Conservation (phyloP, 768 basidiomycete species). For the Xerocomus potaroensis region DNA sequence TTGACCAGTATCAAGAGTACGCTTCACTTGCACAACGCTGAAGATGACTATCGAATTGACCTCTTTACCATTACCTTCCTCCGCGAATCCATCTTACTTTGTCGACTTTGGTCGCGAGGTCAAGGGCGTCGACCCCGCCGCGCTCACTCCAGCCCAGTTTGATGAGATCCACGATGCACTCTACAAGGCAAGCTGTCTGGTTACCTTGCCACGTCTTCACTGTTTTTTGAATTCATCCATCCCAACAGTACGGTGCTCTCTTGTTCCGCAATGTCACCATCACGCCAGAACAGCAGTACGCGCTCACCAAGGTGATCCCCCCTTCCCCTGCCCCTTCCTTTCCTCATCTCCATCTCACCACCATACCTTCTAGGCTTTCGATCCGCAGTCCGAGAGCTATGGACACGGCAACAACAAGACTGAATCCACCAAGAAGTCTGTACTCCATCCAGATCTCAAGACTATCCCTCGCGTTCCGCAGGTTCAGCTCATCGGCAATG, state of each 20-base stretch:
- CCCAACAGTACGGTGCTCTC: slow-evolving; percentile 67
- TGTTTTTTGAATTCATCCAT: not conserved
- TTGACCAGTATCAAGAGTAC: too few species aligned
- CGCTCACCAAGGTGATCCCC: slow-evolving; percentile 70
- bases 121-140: slow-evolving; percentile 64
- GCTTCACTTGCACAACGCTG: not conserved
- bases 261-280: slow-evolving; percentile 69
- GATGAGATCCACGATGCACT: slow-evolving; percentile 64
- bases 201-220: not conserved
- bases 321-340: not conserved
- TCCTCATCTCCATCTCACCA: not conserved
- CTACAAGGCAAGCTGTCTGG: slow-evolving; percentile 55
- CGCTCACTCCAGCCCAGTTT: slow-evolving; percentile 57
- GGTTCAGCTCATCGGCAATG: slow-evolving; percentile 91
- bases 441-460: slow-evolving; percentile 87
- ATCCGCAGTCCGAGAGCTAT: slow-evolving; percentile 56
- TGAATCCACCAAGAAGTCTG: slow-evolving; percentile 64
- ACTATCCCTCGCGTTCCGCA: slow-evolving; percentile 85
- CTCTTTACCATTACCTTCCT: slow-evolving; percentile 68
- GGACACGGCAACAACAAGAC: slow-evolving; percentile 92
- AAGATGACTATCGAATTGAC: slow-evolving; percentile 63
- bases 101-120: slow-evolving; percentile 73
- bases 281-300: slow-evolving; percentile 80
- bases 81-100: slow-evolving; percentile 65
- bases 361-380: slow-evolving; percentile 60